phyloP scores from a whole-genome alignment of 2,329 filamentous ascomycete species.

The Penicillium hesseltinei region DNA sequence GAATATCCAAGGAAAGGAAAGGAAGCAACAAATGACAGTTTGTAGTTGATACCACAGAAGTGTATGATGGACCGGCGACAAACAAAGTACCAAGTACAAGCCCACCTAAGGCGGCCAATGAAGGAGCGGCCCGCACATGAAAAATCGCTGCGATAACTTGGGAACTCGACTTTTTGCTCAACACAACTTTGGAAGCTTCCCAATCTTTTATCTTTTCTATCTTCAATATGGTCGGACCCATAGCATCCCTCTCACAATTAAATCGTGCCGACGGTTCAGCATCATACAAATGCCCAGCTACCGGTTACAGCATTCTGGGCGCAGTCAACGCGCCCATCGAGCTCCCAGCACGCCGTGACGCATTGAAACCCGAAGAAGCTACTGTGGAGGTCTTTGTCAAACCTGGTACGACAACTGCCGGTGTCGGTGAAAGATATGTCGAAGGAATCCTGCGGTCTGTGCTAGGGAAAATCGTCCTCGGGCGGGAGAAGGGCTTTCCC shows the following conservation, averaged over 20 bases:
- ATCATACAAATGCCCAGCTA: conserved; percentile 41
- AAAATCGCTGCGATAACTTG: conserved; percentile 14
- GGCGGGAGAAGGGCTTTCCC: conserved; percentile 43
- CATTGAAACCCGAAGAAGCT: conserved; percentile 84
- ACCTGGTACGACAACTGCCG: conserved; percentile 79
- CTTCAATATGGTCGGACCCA: conserved; percentile 36
- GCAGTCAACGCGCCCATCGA: conserved; percentile 93
- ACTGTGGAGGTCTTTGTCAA: conserved; percentile 86
- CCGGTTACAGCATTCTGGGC: conserved; percentile 75
- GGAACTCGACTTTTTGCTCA: neutral
- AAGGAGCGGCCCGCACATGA: conserved; percentile 18
- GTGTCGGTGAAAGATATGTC: conserved; percentile 78
- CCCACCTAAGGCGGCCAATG: conserved; percentile 15
- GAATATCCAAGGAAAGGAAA: neutral
- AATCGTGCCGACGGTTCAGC: conserved; percentile 42
- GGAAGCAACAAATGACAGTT: neutral
- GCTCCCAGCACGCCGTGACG: conserved; percentile 72
- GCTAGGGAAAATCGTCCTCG: conserved; percentile 41
- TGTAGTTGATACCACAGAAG: neutral
- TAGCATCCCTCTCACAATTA: conserved; percentile 35
- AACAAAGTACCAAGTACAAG: conserved; percentile 1
- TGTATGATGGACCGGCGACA: neutral
- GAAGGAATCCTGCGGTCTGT: conserved; percentile 55
- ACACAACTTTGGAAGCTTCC: neutral
- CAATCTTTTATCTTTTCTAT: neutral